phyloP scores from a whole-genome alignment of 2,329 filamentous ascomycete species.

The Gremmenia infestans region DNA sequence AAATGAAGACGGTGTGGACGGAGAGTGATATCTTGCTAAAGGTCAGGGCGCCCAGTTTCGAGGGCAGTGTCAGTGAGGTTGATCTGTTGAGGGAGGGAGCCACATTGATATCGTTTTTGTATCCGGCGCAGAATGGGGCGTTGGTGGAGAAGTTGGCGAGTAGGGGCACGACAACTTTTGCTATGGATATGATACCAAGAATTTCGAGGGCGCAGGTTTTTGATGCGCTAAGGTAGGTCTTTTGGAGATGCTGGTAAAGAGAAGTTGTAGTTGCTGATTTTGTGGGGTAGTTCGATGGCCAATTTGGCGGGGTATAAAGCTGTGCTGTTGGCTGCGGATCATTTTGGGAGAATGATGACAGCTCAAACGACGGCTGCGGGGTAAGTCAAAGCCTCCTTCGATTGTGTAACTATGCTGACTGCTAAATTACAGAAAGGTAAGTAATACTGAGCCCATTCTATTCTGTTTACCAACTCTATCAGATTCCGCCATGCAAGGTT shows the following conservation, averaged over 20 bases:
- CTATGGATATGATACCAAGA: constrained; percentile 89
- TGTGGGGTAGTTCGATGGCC: constrained; percentile 68
- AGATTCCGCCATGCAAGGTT: constrained; percentile 87
- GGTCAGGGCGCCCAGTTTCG: constrained; percentile 66
- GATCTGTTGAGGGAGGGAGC: constrained; percentile 62
- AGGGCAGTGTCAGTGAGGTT: constrained; percentile 58
- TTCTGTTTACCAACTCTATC: constrained; percentile 28
- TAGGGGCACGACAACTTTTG: constrained; percentile 70
- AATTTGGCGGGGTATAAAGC: constrained; percentile 94
- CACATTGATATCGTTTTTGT: constrained; percentile 77
- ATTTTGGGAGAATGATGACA: constrained; percentile 82
- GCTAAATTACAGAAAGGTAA: constrained; percentile 26
- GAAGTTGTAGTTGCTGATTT: constrained; percentile 8
- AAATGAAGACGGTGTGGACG: constrained; percentile 64
- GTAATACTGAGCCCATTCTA: constrained; percentile 2
- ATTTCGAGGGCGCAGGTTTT: constrained; percentile 87
- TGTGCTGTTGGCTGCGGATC: constrained; percentile 82
- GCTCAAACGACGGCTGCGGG: constrained; percentile 88
- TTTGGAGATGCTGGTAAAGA: background rate
- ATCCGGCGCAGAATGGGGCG: constrained; percentile 73
- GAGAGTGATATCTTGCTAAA: constrained; percentile 78
- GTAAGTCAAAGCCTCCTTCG: constrained; percentile 29
- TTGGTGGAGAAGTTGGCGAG: constrained; percentile 68
- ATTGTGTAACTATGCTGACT: constrained; percentile 24
- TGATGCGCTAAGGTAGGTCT: constrained; percentile 58